Base-by-base conservation (phyloP, 257 asterid genomes). In the Rauvolfia tetraphylla region DNA sequence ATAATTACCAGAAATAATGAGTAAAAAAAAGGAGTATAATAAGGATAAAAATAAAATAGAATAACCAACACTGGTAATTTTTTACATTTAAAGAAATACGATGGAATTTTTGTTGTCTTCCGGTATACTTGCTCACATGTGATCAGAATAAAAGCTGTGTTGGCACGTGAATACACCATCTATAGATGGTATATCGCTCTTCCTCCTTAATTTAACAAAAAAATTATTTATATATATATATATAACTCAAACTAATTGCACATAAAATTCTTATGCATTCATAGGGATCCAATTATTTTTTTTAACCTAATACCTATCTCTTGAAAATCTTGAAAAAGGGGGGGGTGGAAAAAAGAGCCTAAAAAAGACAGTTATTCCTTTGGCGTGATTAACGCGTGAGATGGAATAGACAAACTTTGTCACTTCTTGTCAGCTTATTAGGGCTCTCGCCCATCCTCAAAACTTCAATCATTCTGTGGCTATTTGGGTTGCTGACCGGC, bases 351-450 rank as follows among this genome's bases (percentile, higher is more conserved):
- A 25, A 29, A 57, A 41, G 17, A 51, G 31, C 38, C 22, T 29
- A 9, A 51, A 9, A 38, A 53, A 34, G 70, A 63, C 17, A 42
- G 7, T 38, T 51, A 39, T 68, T 54, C 20, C 10, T 29, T 27
- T 67, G 25, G 75, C 82, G 65, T 79, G 79, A 67, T 67, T 79
- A 15, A 23, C 27, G 79, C 65, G 31, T 25, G 38, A 61, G 63
- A 2, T 69, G 25, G 2, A 25, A 25, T 25, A 27, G 14, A 15
- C 15, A 56, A 38, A 23, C 56, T 57, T 23, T 39, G 31, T 73
- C 57, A 31, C 75, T 7, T 66, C 22, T 33, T 46, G 53, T 46
- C 17, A 9, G 3, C 8, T 41, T 41, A 8, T 41, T 41, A 3
- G 4, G 4, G 46, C 6, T 4, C 6, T 41, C 46, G 4, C 13